Evolutionary conservation across 495 filamentous ascomycete species (phyloP).

Genomic region (Monascus purpureus): DNA sequence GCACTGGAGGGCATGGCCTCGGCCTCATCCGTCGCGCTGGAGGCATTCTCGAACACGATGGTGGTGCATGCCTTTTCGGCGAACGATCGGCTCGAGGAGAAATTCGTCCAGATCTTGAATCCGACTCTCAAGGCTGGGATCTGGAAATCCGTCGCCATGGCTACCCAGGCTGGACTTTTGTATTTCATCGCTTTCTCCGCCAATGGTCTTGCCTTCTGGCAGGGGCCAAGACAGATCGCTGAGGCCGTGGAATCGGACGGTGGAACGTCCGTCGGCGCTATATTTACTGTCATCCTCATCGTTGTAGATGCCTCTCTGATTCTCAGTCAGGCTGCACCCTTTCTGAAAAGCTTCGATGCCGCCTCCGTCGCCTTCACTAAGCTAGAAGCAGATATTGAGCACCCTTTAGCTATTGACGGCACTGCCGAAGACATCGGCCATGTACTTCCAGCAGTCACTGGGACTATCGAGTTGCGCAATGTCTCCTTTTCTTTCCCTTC

Average conservation of each 20-base stretch:
- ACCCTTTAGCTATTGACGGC: conserved; percentile 21
- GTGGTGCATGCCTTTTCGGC: conserved; percentile 38
- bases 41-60: conserved; percentile 25
- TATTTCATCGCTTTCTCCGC: conserved; percentile 33
- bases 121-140: conserved; percentile 11
- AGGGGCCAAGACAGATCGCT: conserved; percentile 26
- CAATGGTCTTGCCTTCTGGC: conserved; percentile 38
- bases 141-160: conserved; percentile 19
- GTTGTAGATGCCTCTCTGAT: background rate
- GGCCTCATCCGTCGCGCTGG: conserved; percentile 27
- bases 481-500: conserved; percentile 38
- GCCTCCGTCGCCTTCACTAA: too few species aligned
- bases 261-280: conserved; percentile 27
- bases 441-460: conserved; percentile 5
- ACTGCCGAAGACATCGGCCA: conserved; percentile 5
- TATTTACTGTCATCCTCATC: conserved; percentile 32
- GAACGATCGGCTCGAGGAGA: conserved; percentile 14
- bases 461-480: conserved; percentile 26
- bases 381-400: conserved; percentile 32
- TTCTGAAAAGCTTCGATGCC: too few species aligned
- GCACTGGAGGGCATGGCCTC: too few species aligned
- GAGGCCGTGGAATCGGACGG: too few species aligned
- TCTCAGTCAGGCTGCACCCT: too few species aligned
- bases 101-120: conserved; percentile 15
- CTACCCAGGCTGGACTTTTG: conserved; percentile 27